Percentiles rank a stretch among this genome's conserved stretches.
phyloP scores from a whole-genome alignment of 768 basidiomycete species.

The Botryobasidium botryosum region DNA sequence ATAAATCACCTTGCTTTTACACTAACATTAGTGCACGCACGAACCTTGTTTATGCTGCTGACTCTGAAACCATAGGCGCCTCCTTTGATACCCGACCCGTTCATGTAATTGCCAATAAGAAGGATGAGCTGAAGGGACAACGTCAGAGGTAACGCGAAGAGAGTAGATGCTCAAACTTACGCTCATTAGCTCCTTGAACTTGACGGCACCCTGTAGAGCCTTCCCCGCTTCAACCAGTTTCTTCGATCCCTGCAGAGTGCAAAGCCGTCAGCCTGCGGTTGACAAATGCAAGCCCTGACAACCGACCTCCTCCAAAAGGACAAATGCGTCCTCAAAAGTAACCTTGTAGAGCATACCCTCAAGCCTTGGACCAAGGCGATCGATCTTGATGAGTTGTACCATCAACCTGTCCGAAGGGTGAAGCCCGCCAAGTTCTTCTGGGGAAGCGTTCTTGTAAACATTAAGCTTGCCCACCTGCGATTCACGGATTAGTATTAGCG shows the following conservation, averaged over 20 bases:
- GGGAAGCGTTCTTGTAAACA: conserved; percentile 70
- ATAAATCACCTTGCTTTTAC: conserved; percentile 1
- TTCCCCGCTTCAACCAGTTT: conserved; percentile 71
- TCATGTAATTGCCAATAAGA: conserved; percentile 95
- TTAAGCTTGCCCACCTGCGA: conserved; percentile 72
- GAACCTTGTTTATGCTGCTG: conserved; percentile 91
- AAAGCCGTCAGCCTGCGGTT: conserved; percentile 4
- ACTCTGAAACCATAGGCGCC: conserved; percentile 95
- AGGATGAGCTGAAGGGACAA: conserved; percentile 53
- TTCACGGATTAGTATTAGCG: conserved; percentile 1
- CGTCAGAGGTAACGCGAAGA: not conserved
- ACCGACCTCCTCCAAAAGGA: conserved; percentile 63
- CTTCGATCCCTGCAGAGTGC: conserved; percentile 42
- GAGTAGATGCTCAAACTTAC: conserved; percentile 25
- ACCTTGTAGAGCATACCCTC: conserved; percentile 92
- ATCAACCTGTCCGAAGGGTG: conserved; percentile 92
- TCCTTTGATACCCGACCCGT: conserved; percentile 88
- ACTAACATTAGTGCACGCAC: conserved; percentile 8
- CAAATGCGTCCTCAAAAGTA: conserved; percentile 73
- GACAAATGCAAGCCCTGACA: not conserved
- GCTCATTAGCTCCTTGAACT: conserved; percentile 80
- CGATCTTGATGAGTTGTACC: conserved; percentile 92
- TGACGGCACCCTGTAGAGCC: conserved; percentile 59
- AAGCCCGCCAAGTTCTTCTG: conserved; percentile 71
- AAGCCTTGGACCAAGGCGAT: conserved; percentile 71